Conservation (phyloP, 768 basidiomycete species). For the Leccinum ochraceum region DNA sequence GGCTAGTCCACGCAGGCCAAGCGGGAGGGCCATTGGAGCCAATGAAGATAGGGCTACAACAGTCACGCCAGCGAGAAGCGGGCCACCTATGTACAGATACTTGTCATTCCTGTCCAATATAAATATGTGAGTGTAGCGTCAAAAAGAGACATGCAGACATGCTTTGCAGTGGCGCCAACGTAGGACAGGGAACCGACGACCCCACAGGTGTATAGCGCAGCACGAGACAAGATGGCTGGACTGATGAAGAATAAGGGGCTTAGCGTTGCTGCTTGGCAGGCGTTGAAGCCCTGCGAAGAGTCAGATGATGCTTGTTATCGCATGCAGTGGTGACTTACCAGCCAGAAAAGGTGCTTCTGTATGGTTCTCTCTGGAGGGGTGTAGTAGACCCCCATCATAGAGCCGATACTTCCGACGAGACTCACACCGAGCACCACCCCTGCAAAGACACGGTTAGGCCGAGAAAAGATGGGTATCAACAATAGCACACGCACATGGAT, state of each 20-base stretch:
- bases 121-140: conserved; percentile 1
- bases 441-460: conserved; percentile 26
- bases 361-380: conserved; percentile 76
- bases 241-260: conserved; percentile 88
- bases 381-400: conserved; percentile 81
- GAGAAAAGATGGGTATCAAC: background rate
- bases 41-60: conserved; percentile 86
- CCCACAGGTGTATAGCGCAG: conserved; percentile 85
- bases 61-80: conserved; percentile 84
- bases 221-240: conserved; percentile 82
- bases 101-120: conserved; percentile 59
- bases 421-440: conserved; percentile 84
- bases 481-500: conserved; percentile 59
- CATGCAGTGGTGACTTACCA: conserved; percentile 44
- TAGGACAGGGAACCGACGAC: conserved; percentile 86
- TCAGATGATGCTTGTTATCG: conserved; percentile 2
- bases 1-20: conserved; percentile 75
- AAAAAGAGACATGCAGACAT: conserved; percentile 17
- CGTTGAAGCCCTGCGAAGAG: conserved; percentile 69
- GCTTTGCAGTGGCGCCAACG: conserved; percentile 86
- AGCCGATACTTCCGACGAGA: conserved; percentile 75
- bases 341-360: conserved; percentile 81
- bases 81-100: conserved; percentile 84
- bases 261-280: conserved; percentile 81
- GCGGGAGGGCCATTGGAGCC: conserved; percentile 87